These are phyloP conservation scores for Martensiomyces pterosporus DNA, from an alignment of 192 early-diverging fungal genomes.

Conservation along the genomic window DNA sequence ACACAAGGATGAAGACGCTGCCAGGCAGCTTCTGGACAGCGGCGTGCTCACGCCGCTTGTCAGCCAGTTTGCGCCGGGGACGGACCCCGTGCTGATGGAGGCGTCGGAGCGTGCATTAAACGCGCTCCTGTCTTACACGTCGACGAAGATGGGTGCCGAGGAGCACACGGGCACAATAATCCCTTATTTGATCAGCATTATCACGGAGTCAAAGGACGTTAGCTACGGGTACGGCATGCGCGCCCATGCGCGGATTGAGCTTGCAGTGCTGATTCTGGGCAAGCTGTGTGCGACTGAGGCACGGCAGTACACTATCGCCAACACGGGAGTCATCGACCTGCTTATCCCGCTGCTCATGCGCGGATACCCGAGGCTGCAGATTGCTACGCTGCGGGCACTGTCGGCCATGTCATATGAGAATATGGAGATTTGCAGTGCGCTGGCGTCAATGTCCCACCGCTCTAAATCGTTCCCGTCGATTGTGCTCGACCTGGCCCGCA, in stretches of 20 bases:
- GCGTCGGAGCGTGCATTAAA: conserved; percentile 43
- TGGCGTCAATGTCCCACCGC: conserved; percentile 9
- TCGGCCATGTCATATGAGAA: conserved; percentile 47
- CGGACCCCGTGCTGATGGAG: conserved; percentile 26
- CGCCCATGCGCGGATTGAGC: conserved; percentile 35
- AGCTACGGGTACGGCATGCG: conserved; percentile 20
- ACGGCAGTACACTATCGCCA: conserved; percentile 42
- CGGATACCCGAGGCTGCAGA: conserved; percentile 30
- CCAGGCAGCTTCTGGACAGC: conserved; percentile 18
- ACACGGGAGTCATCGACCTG: conserved; percentile 33
- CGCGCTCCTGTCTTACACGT: conserved; percentile 33
- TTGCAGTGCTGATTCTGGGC: conserved; percentile 37
- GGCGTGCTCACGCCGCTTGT: conserved; percentile 37
- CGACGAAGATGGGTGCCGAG: conserved; percentile 20
- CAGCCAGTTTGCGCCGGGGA: conserved; percentile 26
- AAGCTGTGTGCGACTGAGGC: conserved; percentile 40
- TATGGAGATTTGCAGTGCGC: conserved; percentile 32
- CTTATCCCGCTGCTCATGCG: conserved; percentile 26
- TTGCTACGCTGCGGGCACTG: conserved; percentile 31
- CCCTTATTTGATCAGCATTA: conserved; percentile 30
- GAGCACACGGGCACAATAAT: conserved; percentile 21
- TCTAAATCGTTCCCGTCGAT: conserved; percentile 12
- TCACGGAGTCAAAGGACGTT: conserved; percentile 13
- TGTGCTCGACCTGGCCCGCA: conserved; percentile 27
- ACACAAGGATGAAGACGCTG: conserved; percentile 29